Conservation (phyloP, 345 rosid genomes). For the Arabidopsis suecica region DNA sequence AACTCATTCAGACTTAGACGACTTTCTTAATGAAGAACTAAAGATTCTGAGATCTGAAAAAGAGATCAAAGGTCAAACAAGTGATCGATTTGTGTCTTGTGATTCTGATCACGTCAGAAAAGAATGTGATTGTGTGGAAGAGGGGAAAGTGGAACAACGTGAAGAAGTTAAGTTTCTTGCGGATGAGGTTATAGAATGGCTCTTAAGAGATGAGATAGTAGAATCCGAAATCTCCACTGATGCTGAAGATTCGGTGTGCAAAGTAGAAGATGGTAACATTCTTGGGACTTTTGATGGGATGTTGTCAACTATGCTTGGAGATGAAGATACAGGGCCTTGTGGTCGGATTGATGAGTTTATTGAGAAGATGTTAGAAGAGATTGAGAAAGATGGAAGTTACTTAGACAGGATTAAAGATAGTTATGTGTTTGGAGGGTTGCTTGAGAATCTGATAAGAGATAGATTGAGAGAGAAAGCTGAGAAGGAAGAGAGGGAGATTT, state of each 20-base stretch:
- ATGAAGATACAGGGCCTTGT: not conserved
- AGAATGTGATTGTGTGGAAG: not conserved
- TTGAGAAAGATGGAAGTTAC: conserved; percentile 26
- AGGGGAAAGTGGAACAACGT: not conserved
- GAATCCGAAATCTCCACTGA: not conserved
- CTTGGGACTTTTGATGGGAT: conserved; percentile 20
- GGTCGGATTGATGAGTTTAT: conserved; percentile 1
- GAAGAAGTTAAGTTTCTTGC: conserved; percentile 14
- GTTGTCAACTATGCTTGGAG: conserved; percentile 23
- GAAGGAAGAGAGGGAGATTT: not conserved
- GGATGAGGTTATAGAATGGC: not conserved
- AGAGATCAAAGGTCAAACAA: not conserved
- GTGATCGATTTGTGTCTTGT: conserved; percentile 8
- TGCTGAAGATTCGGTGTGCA: not conserved
- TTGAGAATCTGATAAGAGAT: conserved; percentile 8
- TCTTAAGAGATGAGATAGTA: not conserved
- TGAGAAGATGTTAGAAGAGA: conserved; percentile 17
- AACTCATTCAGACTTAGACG: conserved; percentile 2
- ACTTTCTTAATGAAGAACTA: conserved; percentile 6
- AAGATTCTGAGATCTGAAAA: conserved; percentile 17
- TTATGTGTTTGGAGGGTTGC: conserved; percentile 6
- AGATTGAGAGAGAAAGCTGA: conserved; percentile 13
- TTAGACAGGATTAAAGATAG: not conserved
- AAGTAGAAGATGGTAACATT: not conserved
- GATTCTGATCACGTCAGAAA: not conserved